A percentile compares a stretch with the other conserved stretches of the same genome.
phyloP scores from a whole-genome alignment of 2,329 filamentous ascomycete genomes.

The Apiospora phragmitis region DNA sequence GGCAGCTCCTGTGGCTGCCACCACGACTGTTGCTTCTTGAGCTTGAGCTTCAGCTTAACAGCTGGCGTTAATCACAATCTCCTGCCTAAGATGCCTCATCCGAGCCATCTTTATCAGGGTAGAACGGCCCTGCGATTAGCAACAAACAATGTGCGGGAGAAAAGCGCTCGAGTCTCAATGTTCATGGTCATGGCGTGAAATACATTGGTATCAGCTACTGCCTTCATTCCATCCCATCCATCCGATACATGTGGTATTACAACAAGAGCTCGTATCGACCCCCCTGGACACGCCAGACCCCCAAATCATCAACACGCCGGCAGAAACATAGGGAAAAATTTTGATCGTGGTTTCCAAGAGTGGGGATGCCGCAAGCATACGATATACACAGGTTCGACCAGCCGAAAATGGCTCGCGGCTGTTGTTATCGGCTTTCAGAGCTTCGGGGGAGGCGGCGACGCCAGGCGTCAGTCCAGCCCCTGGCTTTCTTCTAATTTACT shows the following conservation, averaged over 20 bases:
- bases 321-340: neutral
- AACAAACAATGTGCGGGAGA: neutral
- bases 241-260: slow-evolving; percentile 1
- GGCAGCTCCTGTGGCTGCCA: neutral
- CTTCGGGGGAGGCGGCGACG: neutral
- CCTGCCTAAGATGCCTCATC: no score
- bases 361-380: neutral
- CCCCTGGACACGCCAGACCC: neutral
- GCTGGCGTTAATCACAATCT: no score
- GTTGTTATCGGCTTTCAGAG: neutral
- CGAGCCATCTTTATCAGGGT: no score
- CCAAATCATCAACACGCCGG: neutral
- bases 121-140: neutral
- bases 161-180: neutral
- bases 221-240: neutral
- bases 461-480: neutral
- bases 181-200: neutral
- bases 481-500: neutral
- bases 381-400: neutral
- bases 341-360: slow-evolving; percentile 4
- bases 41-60: no score
- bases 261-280: neutral
- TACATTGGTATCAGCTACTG: neutral
- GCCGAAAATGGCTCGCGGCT: neutral
- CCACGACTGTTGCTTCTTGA: neutral